Evolutionary conservation across 768 basidiomycete genomes (phyloP), one percentile per base, ranked within the genome.

Genomic region (Butyriboletus loyo): DNA sequence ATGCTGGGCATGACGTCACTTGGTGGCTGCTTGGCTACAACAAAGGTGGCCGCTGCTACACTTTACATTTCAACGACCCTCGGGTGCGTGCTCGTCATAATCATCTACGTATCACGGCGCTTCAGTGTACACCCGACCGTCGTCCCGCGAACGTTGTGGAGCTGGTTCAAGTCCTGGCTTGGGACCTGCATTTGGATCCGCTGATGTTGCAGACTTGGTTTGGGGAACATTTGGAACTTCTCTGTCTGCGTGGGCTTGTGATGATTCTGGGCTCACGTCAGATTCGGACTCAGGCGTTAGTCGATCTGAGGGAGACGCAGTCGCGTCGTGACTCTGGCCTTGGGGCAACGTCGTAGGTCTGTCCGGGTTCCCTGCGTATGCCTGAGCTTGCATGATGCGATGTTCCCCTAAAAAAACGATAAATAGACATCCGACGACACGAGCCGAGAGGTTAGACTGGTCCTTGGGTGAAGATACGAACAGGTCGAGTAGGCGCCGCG

Each of bases 1-100:
- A 45, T 24, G 37, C 40, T 51, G 34, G 17, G 40, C 42, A 68
- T 69, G 67, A 68, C 63, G 65, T 68, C 69, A 68, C 48, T 19
- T 9, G 39, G 30, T 41, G 38, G n/a, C n/a, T n/a, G n/a, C n/a
- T n/a, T n/a, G n/a, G n/a, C n/a, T n/a, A n/a, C n/a, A n/a, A n/a
- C n/a, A n/a, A n/a, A n/a, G n/a, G n/a, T n/a, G n/a, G n/a, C n/a
- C n/a, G n/a, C n/a, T n/a, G n/a, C n/a, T n/a, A n/a, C n/a, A n/a
- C n/a, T n/a, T n/a, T n/a, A n/a, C n/a, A n/a, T n/a, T n/a, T n/a
- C n/a, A n/a, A n/a, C n/a, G n/a, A n/a, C n/a, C n/a, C n/a, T n/a
- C n/a, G n/a, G n/a, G n/a, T n/a, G n/a, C n/a, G n/a, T n/a, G n/a
- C n/a, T 39, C 22, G 38, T 24, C 38, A 8, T 14, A 4, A 24